phyloP scores from a whole-genome alignment of 129 eudicot genomes.

The Tagetes erecta region DNA sequence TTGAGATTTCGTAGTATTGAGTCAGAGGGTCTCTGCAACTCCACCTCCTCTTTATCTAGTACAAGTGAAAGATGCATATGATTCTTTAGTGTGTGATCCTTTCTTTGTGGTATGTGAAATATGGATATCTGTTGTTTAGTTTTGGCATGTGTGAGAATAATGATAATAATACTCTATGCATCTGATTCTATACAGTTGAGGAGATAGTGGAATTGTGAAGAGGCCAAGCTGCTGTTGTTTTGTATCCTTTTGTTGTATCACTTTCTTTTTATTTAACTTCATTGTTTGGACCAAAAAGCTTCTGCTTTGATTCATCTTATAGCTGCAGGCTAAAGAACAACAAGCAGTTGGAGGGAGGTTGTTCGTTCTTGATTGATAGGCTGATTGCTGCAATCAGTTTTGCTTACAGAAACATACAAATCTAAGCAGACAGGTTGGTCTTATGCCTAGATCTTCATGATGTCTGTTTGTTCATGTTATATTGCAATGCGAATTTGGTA shows the following conservation, averaged over 20 bases:
- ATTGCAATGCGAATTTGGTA: not conserved
- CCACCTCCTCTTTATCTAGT: slow-evolving; percentile 33
- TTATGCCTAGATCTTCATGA: not conserved
- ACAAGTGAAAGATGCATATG: slow-evolving; percentile 29
- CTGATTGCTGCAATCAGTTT: not conserved
- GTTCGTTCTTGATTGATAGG: not conserved
- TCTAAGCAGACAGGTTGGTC: slow-evolving; percentile 12
- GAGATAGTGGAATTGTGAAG: slow-evolving; percentile 48
- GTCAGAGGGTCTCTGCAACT: slow-evolving; percentile 34
- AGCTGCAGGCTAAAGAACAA: slow-evolving; percentile 23
- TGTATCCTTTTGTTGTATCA: slow-evolving; percentile 39
- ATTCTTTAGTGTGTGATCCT: slow-evolving; percentile 4
- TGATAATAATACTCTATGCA: not conserved
- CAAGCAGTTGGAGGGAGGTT: slow-evolving; percentile 15
- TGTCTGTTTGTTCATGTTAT: not conserved
- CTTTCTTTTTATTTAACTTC: not conserved
- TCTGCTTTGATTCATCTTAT: not conserved
- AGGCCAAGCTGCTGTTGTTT: slow-evolving; percentile 36
- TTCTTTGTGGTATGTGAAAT: slow-evolving; percentile 17
- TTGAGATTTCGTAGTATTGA: slow-evolving; percentile 18
- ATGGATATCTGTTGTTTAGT: slow-evolving; percentile 8
- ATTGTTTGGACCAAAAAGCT: not conserved
- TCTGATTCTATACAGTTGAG: slow-evolving; percentile 36
- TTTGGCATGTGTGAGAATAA: not conserved
- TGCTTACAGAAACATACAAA: not conserved